phyloP scores from a whole-genome alignment of 345 rosid genomes.

The Chamaenerion angustifolium region DNA sequence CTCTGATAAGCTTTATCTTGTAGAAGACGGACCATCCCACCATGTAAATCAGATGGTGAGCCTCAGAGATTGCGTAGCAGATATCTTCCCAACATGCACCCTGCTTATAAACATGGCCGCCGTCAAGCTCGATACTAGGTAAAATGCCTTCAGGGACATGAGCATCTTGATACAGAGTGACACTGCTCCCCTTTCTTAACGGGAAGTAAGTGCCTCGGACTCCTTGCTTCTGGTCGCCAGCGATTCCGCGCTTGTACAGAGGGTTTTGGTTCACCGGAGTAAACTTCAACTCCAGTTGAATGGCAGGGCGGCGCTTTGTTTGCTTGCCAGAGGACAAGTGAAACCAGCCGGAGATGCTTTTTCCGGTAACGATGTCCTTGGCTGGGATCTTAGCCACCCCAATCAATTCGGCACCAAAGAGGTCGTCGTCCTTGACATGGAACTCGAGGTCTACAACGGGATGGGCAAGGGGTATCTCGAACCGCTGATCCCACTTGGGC shows the following conservation, averaged over 20 bases:
- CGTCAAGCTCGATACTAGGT: slow-evolving; percentile 44
- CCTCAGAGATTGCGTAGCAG: too few relatives aligned
- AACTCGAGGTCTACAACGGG: slow-evolving; percentile 39
- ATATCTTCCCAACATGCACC: too few relatives aligned
- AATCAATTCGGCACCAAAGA: slow-evolving; percentile 38
- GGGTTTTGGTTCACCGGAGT: slow-evolving; percentile 23
- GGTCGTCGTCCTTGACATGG: slow-evolving; percentile 49
- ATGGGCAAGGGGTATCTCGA: slow-evolving; percentile 50
- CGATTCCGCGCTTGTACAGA: slow-evolving; percentile 26
- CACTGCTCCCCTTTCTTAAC: slow-evolving; percentile 28
- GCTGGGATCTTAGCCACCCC: too few relatives aligned
- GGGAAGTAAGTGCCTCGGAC: slow-evolving; percentile 47
- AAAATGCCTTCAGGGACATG: slow-evolving; percentile 28
- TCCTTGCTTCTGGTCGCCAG: slow-evolving; percentile 17
- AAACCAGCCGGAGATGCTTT: slow-evolving; percentile 8
- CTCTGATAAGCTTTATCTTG: too few relatives aligned
- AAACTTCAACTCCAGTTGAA: slow-evolving; percentile 41
- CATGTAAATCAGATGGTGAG: too few relatives aligned
- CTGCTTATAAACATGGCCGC: slow-evolving; percentile 19
- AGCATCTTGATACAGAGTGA: slow-evolving; percentile 63
- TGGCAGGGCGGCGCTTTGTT: slow-evolving; percentile 43
- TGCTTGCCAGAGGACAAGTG: slow-evolving; percentile 45
- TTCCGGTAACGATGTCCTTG: too few relatives aligned
- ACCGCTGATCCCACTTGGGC: slow-evolving; percentile 52
- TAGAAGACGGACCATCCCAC: too few relatives aligned